A percentile compares a stretch with the other conserved stretches of the same genome.
These are phyloP conservation scores for Limonium bicolor DNA, from an alignment of 148 eudicot species.

Conservation along the genomic window DNA sequence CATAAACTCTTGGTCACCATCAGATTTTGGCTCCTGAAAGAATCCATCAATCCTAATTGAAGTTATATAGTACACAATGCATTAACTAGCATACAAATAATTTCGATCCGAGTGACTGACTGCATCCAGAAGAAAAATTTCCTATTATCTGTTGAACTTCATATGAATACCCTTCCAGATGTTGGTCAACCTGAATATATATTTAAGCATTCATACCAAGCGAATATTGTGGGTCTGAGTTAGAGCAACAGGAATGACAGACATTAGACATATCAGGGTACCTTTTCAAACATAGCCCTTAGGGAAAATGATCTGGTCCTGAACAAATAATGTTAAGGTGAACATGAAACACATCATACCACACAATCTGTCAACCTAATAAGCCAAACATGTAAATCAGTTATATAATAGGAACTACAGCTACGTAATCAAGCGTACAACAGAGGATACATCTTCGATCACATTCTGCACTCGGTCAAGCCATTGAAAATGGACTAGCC, in stretches of 20 bases:
- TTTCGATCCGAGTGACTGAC: conserved; percentile 8
- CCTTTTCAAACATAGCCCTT: conserved; percentile 94
- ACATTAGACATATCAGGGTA: conserved; percentile 7
- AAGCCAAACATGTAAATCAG: background rate
- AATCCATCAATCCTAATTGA: background rate
- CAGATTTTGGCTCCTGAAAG: conserved; percentile 63
- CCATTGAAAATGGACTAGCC: conserved; percentile 86
- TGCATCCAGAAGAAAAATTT: conserved; percentile 98
- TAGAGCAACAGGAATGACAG: background rate
- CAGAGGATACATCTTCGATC: conserved; percentile 87
- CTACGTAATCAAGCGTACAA: background rate
- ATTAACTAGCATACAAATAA: background rate
- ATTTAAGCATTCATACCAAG: background rate
- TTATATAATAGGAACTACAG: background rate
- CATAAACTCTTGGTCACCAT: conserved; percentile 53
- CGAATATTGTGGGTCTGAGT: background rate
- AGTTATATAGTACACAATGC: no score
- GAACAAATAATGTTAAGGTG: conserved; percentile 23
- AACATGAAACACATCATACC: conserved; percentile 5
- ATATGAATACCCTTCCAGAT: conserved; percentile 84
- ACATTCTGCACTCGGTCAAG: conserved; percentile 58
- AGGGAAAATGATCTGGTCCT: conserved; percentile 94
- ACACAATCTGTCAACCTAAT: background rate
- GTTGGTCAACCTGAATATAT: conserved; percentile 54
- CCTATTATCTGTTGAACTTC: conserved; percentile 89